Base-by-base conservation (phyloP, 108 stramenopile genomes). In the Cyclotella cryptica region DNA sequence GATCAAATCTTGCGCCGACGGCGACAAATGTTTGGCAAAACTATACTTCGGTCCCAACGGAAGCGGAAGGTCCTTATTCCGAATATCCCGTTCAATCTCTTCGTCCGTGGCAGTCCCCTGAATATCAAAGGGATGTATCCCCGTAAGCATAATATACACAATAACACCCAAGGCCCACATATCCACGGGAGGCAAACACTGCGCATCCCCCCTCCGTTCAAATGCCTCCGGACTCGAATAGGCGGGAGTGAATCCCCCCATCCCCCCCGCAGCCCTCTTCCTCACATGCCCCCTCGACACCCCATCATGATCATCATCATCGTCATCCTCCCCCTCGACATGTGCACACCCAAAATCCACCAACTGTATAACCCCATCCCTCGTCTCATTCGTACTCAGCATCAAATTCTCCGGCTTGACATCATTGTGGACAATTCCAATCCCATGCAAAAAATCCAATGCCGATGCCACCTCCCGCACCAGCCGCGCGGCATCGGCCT, bases 81-180 rank as follows among this genome's bases (percentile, higher is more conserved):
- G 70, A 55, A 94, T 87, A 18, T 71, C 73, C 11, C 69, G 47
- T 71, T 92, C 90, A 60, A 93, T 87, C 72, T 91, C 89, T 17
- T 90, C 89, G 58, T 93, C 91, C 6, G 89, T 87, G 18, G 90
- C 81, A 35, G 70, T 80, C 24, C 94, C 96, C n/a, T 73, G 65
- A 35, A 93, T 69, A 82, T 97, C 96, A 65, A 92, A 97, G 0
- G 96, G 96, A 72, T 97, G 96, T 12, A 91, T 76, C 41, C 94
- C 96, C 14, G 91, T 90, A n/a, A 97, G 83, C 94, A 97, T 93
- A 67, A 97, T 95, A 64, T 95, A 97, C 15, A 97, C 75, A 73
- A 97, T 94, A 13, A 97, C 87, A 10, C 96, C 96, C 22, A 97
- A 76, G 1, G 87, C 88, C 93, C 93, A 94, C 90, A 94, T 91